A percentile compares a stretch with the other conserved stretches of the same genome.
These are phyloP conservation scores for Geum urbanum DNA, from an alignment of 306 rosid species.

Conservation along the genomic window DNA sequence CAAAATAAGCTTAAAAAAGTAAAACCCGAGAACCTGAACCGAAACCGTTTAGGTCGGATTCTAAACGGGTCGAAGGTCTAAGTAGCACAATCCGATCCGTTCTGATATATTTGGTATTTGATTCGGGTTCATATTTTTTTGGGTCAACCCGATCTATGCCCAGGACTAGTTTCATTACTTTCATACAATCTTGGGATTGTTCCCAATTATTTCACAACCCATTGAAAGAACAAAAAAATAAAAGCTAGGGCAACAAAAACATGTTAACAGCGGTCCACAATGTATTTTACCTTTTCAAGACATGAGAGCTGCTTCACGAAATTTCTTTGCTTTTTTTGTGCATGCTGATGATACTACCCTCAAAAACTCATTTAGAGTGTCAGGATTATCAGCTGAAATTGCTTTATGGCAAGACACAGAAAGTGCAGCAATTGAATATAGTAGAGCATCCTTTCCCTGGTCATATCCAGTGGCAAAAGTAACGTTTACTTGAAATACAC, in stretches of 20 bases:
- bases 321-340: slow-evolving; percentile 69
- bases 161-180: no score
- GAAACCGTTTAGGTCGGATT: no score
- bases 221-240: not conserved
- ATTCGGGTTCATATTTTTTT: no score
- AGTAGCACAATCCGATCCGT: no score
- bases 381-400: slow-evolving; percentile 47
- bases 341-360: slow-evolving; percentile 68
- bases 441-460: slow-evolving; percentile 89
- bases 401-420: slow-evolving; percentile 72
- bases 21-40: no score
- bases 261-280: slow-evolving; percentile 17
- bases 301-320: slow-evolving; percentile 81
- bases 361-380: slow-evolving; percentile 62
- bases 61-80: no score
- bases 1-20: no score
- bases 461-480: not conserved
- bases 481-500: not conserved
- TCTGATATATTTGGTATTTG: no score
- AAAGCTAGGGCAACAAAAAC: no score
- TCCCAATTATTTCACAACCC: not conserved
- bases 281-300: slow-evolving; percentile 67
- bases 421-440: slow-evolving; percentile 74
- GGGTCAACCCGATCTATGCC: no score
- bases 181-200: no score